Percentiles rank a stretch among this genome's conserved stretches.
Evolutionary conservation across 371 early-diverging fungal species (phyloP).

Genomic region (Mortierella sp.): DNA sequence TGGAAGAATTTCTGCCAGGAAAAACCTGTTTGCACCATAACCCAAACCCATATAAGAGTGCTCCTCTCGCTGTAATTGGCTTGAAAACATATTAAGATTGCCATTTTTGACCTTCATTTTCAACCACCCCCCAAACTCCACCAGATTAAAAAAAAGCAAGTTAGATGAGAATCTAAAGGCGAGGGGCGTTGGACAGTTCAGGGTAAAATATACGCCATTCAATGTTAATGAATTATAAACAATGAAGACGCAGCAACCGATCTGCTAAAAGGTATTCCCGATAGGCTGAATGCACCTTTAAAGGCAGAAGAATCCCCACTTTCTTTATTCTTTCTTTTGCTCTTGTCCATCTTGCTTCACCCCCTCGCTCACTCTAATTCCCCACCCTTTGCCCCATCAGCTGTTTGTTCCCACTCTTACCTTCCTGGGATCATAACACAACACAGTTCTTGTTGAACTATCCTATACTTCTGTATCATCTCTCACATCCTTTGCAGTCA

Average conservation of each 20-base stretch:
- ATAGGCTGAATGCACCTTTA: too few relatives aligned
- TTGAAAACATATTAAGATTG: not conserved
- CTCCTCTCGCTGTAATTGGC: not conserved
- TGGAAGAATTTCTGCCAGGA: not conserved
- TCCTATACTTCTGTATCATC: not conserved
- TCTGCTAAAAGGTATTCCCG: constrained; percentile 15
- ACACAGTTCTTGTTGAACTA: not conserved
- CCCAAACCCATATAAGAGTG: too few relatives aligned
- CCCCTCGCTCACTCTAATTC: not conserved
- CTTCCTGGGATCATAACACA: not conserved
- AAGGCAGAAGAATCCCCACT: too few relatives aligned
- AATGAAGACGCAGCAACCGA: too few relatives aligned
- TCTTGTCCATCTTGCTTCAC: not conserved
- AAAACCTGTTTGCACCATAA: not conserved
- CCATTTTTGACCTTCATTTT: not conserved
- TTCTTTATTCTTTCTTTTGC: not conserved
- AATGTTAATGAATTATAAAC: too few relatives aligned
- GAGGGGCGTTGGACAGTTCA: too few relatives aligned
- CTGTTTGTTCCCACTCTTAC: not conserved
- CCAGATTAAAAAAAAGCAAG: too few relatives aligned
- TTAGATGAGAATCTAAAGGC: too few relatives aligned
- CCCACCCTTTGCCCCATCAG: not conserved
- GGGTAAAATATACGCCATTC: too few relatives aligned
- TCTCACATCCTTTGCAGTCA: not conserved
- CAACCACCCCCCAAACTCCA: not conserved